These are phyloP conservation scores for Talaromyces verruculosus DNA, from an alignment of 2,329 filamentous ascomycete species.

Conservation along the genomic window DNA sequence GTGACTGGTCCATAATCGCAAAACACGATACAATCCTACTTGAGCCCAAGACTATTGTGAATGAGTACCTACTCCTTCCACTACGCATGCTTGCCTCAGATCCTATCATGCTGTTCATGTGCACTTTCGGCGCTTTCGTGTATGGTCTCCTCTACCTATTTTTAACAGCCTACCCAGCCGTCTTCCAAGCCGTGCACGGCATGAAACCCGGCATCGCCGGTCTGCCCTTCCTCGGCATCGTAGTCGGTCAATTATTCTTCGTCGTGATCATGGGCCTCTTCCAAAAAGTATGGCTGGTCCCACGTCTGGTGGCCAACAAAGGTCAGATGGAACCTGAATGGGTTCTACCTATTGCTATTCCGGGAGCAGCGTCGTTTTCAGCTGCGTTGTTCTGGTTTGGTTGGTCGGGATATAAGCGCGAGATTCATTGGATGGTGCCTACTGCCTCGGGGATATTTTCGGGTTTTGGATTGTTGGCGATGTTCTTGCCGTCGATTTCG, in stretches of 20 bases:
- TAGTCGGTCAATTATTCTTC: conserved; percentile 45
- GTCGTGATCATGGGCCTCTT: conserved; percentile 47
- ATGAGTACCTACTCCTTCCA: conserved; percentile 49
- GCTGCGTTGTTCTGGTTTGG: conserved; percentile 61
- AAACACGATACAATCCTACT: conserved; percentile 37
- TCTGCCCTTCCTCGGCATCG: conserved; percentile 50
- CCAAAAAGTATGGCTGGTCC: conserved; percentile 35
- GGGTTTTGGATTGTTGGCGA: conserved; percentile 58
- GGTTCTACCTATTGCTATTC: conserved; percentile 56
- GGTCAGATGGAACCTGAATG: conserved; percentile 50
- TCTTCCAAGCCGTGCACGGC: conserved; percentile 52
- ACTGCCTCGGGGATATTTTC: conserved; percentile 63
- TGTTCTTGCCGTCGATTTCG: conserved; percentile 53
- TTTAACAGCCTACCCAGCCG: conserved; percentile 54
- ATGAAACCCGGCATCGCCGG: conserved; percentile 51
- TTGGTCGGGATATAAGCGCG: conserved; percentile 54
- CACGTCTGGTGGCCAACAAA: conserved; percentile 39
- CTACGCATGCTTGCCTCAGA: conserved; percentile 57
- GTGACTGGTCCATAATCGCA: conserved; percentile 38
- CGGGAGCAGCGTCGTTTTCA: conserved; percentile 55
- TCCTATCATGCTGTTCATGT: conserved; percentile 54
- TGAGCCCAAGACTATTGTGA: conserved; percentile 36
- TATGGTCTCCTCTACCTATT: conserved; percentile 51
- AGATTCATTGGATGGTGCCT: conserved; percentile 56
- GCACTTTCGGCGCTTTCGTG: conserved; percentile 48